phyloP scores from a whole-genome alignment of 495 filamentous ascomycete species.

The Aspergillus diversus region DNA sequence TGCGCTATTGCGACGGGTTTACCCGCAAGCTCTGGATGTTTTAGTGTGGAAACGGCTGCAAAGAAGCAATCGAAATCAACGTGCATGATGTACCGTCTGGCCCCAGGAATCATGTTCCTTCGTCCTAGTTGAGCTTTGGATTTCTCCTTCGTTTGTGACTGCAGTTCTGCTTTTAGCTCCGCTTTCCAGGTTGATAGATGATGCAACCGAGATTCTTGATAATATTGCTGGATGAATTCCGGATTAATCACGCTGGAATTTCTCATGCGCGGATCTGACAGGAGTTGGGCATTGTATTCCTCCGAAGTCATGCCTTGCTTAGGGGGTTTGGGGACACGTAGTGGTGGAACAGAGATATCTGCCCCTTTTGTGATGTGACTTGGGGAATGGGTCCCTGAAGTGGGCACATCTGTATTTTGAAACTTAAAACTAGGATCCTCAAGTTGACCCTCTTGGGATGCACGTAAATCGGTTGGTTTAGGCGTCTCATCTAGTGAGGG shows the following conservation, averaged over 20 bases:
- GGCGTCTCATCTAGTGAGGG: slow-evolving; percentile 27
- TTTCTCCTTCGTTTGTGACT: slow-evolving; percentile 73
- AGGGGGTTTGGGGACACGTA: slow-evolving; percentile 20
- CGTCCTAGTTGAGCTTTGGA: slow-evolving; percentile 53
- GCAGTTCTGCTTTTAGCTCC: slow-evolving; percentile 83
- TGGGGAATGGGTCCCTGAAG: background rate
- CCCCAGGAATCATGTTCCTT: slow-evolving; percentile 56
- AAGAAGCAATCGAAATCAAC: slow-evolving; percentile 99
- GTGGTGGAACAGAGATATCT: slow-evolving; percentile 9
- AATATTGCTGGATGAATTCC: slow-evolving; percentile 90
- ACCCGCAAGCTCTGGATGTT: slow-evolving; percentile 72
- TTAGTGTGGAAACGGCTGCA: slow-evolving; percentile 84
- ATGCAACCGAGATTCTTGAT: slow-evolving; percentile 89
- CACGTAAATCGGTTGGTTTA: background rate
- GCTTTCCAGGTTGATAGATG: slow-evolving; percentile 97
- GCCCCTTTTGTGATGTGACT: background rate
- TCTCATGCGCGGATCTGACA: slow-evolving; percentile 79
- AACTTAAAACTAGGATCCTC: no score
- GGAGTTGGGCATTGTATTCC: slow-evolving; percentile 82
- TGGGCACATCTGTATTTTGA: background rate
- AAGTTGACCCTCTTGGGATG: background rate
- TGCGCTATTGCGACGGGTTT: slow-evolving; percentile 93
- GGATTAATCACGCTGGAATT: slow-evolving; percentile 88
- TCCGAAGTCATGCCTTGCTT: slow-evolving; percentile 72
- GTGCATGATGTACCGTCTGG: slow-evolving; percentile 85